Base-by-base conservation (phyloP, 2,329 filamentous ascomycete species). In the Ophiosphaerella korrae region DNA sequence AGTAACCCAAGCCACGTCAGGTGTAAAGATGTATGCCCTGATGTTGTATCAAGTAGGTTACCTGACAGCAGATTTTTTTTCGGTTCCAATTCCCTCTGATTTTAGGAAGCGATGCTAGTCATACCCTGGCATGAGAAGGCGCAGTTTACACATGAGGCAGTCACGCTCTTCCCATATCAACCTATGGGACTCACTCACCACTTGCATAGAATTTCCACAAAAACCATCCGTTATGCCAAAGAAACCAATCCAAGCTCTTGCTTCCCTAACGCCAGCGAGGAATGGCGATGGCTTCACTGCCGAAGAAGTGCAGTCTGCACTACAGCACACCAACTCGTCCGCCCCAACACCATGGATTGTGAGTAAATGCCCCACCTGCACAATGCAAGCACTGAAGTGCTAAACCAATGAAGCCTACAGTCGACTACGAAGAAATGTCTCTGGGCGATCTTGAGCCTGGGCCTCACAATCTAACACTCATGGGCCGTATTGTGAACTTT, bases 401-500 rank as follows among this genome's bases (percentile, higher is more conserved):
- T 57, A 38, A 70, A 5, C 5, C 11, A 9, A 78, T 76, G 74
- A 65, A 74, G 18, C 81, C 81, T 0, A 63, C 70, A 2, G 70
- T 76, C 12, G 67, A 75, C 7, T 84, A 84, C 48, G 73, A 81
- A 48, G 74, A 80, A 50, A 64, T 74, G 1, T 65, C 74, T 3
- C 82, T 86, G 29, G 74, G 69, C 6, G 64, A 77, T 4, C 71
- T 87, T 1, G 56, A 78, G 32, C 72, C 78, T 2, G 84, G 84
- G 0, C 80, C 80, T 0, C 71, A 71, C 29, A 73, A 78, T 43
- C 77, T 85, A 26, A 74, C 74, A 2, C 80, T 86, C 50, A 77
- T 74, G 32, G 84, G 84, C 1, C 75, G 84, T 24, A 66, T 87
- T 11, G 81, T 83, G 9, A 85, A 85, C 63, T 77, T 84, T 54